These are phyloP conservation scores for Hymenoscyphus linearis DNA, from an alignment of 2,329 filamentous ascomycete species.

Conservation along the genomic window DNA sequence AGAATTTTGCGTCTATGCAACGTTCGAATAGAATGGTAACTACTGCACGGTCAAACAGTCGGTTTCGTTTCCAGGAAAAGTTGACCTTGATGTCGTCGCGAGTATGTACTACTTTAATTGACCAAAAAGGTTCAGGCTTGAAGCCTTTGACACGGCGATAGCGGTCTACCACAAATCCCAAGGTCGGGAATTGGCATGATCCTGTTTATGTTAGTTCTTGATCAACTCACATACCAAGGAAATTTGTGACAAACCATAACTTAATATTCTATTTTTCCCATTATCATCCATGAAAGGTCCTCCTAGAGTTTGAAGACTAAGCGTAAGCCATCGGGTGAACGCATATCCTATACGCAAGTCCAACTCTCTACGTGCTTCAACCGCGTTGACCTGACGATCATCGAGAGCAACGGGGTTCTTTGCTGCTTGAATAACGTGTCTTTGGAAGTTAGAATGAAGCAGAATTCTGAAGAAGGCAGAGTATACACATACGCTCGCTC, in stretches of 20 bases:
- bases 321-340: conserved; percentile 84
- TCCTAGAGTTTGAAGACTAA: conserved; percentile 68
- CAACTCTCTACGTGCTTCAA: conserved; percentile 82
- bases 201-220: conserved; percentile 34
- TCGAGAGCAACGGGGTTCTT: conserved; percentile 72
- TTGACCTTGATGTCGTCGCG: conserved; percentile 73
- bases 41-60: conserved; percentile 81
- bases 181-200: conserved; percentile 93
- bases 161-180: conserved; percentile 94
- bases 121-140: conserved; percentile 87
- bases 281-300: conserved; percentile 51
- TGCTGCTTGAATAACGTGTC: conserved; percentile 82
- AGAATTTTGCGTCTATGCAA: conserved; percentile 70
- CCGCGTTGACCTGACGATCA: conserved; percentile 79
- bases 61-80: conserved; percentile 77
- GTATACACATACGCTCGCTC: conserved; percentile 62
- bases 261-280: conserved; percentile 48
- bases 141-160: conserved; percentile 95
- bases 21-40: conserved; percentile 80
- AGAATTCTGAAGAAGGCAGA: too few species aligned
- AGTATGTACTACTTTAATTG: conserved; percentile 75
- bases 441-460: conserved; percentile 33
- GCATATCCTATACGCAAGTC: conserved; percentile 89
- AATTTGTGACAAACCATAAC: conserved; percentile 61
- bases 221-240: not conserved